phyloP scores from a whole-genome alignment of 208 protist species.

The Phytomonas sp. region DNA sequence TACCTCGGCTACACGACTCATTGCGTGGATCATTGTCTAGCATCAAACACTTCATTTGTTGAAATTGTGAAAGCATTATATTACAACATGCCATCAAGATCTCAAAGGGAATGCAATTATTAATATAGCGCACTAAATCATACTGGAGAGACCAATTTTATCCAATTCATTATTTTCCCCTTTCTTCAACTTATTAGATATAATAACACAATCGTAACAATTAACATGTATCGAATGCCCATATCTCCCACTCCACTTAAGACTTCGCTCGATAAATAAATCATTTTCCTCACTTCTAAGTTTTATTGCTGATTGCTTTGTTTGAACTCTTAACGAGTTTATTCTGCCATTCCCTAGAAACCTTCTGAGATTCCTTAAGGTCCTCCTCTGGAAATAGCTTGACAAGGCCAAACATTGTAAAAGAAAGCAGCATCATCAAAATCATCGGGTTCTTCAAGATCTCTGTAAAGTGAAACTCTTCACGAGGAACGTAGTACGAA shows the following conservation, averaged over 20 bases:
- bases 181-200: neutral
- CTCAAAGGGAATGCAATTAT: neutral
- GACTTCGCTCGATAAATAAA: neutral
- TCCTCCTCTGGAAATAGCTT: constrained; percentile 79
- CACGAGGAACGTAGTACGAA: constrained; percentile 66
- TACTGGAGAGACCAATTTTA: neutral
- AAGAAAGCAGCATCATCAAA: constrained; percentile 67
- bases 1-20: too few species aligned
- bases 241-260: neutral
- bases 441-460: constrained; percentile 79
- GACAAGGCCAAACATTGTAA: constrained; percentile 51
- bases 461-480: constrained; percentile 51
- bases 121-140: neutral
- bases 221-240: neutral
- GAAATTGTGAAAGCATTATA: neutral
- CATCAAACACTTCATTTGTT: neutral
- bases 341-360: constrained; percentile 53
- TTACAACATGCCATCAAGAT: neutral
- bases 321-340: constrained; percentile 31
- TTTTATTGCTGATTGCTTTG: constrained; percentile 5
- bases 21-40: neutral
- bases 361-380: constrained; percentile 49
- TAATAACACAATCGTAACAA: neutral
- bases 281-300: neutral
- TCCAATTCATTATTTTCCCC: neutral